These are phyloP conservation scores for Globisporangium nunn DNA, from an alignment of 352 stramenopile species.

Conservation along the genomic window DNA sequence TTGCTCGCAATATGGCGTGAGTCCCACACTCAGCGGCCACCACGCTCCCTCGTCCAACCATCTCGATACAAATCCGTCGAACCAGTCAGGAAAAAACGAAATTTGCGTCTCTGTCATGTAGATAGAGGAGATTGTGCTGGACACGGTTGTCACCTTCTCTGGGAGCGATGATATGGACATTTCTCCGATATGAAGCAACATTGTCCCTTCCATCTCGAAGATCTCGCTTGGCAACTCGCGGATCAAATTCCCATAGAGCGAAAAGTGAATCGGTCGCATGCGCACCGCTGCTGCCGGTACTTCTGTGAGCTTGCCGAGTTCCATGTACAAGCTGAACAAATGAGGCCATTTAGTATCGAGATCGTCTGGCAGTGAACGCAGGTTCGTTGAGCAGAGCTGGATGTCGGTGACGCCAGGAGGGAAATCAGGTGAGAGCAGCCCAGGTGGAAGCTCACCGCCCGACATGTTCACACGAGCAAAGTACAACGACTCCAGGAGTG, in stretches of 20 bases:
- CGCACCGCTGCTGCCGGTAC: background rate
- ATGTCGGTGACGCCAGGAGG: background rate
- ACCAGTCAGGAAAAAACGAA: background rate
- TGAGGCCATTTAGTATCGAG: background rate
- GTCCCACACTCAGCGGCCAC: background rate
- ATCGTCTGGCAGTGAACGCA: background rate
- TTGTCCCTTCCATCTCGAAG: background rate
- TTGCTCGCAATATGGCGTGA: background rate
- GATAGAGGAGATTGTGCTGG: background rate
- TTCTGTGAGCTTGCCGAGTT: background rate
- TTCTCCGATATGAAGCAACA: background rate
- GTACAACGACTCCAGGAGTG: slow-evolving; percentile 21
- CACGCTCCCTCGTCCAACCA: background rate
- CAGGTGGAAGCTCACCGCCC: background rate
- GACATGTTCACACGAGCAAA: slow-evolving; percentile 4
- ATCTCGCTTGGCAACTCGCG: background rate
- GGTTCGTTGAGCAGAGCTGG: background rate
- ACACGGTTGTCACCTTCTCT: background rate
- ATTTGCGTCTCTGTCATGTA: background rate
- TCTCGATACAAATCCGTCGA: background rate
- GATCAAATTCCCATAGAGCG: background rate
- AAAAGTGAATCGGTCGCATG: background rate
- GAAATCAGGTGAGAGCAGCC: background rate
- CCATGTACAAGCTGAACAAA: background rate
- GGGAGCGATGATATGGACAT: background rate